Conservation (phyloP, 805 yeast genomes). For the Diddensiella transvaalensis region DNA sequence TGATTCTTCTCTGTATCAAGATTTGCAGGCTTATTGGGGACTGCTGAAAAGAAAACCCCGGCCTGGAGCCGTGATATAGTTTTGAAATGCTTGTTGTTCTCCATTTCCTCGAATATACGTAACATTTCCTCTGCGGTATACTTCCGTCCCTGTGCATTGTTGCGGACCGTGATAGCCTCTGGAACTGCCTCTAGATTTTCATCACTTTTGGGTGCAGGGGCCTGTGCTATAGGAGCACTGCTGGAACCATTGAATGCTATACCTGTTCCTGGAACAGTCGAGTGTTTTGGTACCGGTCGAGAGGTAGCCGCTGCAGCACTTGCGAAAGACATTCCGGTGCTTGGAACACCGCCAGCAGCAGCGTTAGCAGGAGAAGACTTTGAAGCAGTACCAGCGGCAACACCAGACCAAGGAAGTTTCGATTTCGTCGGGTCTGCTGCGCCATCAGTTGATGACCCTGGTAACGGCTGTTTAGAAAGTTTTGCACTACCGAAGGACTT, state of each 20-base stretch:
- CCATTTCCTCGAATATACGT: slow-evolving; percentile 46
- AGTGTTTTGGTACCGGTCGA: neutral
- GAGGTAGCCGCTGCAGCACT: slow-evolving; percentile 7
- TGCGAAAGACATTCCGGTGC: slow-evolving; percentile 6
- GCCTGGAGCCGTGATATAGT: neutral
- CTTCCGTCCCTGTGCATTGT: slow-evolving; percentile 40
- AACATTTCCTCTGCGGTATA: slow-evolving; percentile 54
- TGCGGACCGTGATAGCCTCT: slow-evolving; percentile 5
- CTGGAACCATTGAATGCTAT: too few species aligned
- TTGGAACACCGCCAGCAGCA: neutral
- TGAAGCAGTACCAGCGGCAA: slow-evolving; percentile 21
- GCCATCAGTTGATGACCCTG: neutral
- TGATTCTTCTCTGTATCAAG: neutral
- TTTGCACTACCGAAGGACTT: slow-evolving; percentile 9
- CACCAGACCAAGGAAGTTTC: slow-evolving; percentile 22
- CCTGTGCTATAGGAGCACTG: neutral
- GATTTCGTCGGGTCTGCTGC: slow-evolving; percentile 7
- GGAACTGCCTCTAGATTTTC: neutral
- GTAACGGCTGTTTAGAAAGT: slow-evolving; percentile 1
- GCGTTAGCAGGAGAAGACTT: slow-evolving; percentile 1
- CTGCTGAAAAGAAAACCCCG: neutral
- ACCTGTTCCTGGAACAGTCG: neutral
- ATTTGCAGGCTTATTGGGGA: neutral
- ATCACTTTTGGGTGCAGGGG: neutral
- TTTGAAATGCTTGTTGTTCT: slow-evolving; percentile 31